A percentile compares a stretch with the other conserved stretches of the same genome.
These are phyloP conservation scores for Calonectria multiphialidica DNA, from an alignment of 2,329 filamentous ascomycete genomes.

Conservation along the genomic window DNA sequence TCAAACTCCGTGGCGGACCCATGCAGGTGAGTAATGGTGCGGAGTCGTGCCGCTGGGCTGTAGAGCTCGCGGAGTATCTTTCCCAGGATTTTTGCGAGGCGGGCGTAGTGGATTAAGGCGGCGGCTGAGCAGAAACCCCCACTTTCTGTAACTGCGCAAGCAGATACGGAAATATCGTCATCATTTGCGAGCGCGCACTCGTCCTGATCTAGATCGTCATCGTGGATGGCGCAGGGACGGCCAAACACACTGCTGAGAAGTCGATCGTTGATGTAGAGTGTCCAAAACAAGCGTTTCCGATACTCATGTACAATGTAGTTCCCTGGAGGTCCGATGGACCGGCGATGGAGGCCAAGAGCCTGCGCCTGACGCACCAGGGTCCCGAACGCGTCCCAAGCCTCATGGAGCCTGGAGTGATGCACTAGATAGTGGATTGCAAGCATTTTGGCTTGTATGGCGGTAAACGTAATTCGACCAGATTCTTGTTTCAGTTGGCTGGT, in stretches of 20 bases:
- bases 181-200: background rate
- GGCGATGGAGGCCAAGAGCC: background rate
- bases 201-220: background rate
- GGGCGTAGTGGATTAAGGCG: background rate
- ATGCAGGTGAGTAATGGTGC: background rate
- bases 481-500: background rate
- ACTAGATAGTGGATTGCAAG: background rate
- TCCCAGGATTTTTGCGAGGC: background rate
- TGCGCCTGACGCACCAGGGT: background rate
- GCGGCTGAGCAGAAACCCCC: background rate
- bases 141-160: background rate
- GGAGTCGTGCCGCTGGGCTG: background rate
- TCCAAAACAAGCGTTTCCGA: background rate
- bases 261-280: background rate
- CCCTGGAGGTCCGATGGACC: background rate
- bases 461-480: background rate
- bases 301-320: background rate
- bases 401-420: background rate
- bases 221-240: background rate
- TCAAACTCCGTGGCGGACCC: slow-evolving; percentile 12
- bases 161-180: background rate
- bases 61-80: background rate
- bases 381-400: background rate
- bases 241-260: background rate
- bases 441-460: background rate